Evolutionary conservation across 495 filamentous ascomycete genomes (phyloP).

Genomic region (Amniculicola lignicola): DNA sequence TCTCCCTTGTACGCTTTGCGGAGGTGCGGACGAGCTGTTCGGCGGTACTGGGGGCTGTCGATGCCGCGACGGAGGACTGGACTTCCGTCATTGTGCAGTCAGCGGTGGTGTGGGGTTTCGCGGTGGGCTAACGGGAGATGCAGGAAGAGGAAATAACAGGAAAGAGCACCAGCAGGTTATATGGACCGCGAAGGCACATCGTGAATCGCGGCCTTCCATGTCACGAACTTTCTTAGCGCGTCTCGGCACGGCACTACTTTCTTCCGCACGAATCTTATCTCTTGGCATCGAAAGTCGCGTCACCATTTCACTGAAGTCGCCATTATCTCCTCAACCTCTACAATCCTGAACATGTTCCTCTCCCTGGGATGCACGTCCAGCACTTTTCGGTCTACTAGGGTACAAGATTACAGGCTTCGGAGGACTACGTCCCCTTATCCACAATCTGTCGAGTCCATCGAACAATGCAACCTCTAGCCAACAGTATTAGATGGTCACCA

Average conservation of each 20-base stretch:
- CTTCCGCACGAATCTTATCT: neutral
- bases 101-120: neutral
- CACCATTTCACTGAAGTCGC: too few relatives aligned
- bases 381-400: too few relatives aligned
- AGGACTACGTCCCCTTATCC: too few relatives aligned
- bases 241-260: neutral
- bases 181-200: neutral
- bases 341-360: too few relatives aligned
- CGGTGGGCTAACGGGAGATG: neutral
- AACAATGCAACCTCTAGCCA: too few relatives aligned
- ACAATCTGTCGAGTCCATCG: too few relatives aligned
- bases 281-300: neutral
- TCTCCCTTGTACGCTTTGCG: constrained; percentile 64
- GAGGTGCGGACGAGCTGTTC: constrained; percentile 52
- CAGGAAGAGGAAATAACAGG: neutral
- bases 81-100: neutral
- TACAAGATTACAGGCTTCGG: too few relatives aligned
- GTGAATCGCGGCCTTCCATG: neutral
- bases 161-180: too few relatives aligned
- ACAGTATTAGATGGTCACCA: too few relatives aligned
- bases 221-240: neutral
- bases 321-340: too few relatives aligned
- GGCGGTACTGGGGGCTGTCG: neutral
- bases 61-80: neutral
- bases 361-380: too few relatives aligned